Conservation (phyloP, 2,329 filamentous ascomycete species). For the Volutella citrinella region DNA sequence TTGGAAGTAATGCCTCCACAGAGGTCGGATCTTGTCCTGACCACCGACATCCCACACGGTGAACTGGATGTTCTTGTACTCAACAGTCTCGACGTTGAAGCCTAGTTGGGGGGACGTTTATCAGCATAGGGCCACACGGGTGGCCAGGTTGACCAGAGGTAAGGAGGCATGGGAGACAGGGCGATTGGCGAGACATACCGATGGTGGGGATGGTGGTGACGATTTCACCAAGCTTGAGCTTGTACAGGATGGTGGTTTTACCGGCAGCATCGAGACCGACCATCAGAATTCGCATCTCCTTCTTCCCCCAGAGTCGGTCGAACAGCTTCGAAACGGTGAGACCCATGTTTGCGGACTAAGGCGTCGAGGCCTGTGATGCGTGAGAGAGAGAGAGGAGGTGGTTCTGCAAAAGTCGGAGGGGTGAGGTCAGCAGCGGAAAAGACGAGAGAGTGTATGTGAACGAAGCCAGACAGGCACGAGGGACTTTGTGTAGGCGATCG, state of each 20-base stretch:
- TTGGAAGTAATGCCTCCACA: conserved; percentile 99
- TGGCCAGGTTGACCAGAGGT: conserved; percentile 2
- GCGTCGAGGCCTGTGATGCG: conserved; percentile 29
- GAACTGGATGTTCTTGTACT: conserved; percentile 99
- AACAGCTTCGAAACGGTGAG: conserved; percentile 96
- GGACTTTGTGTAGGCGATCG: conserved; percentile 12
- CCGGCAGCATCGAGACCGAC: conserved; percentile 98
- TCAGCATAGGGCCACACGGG: no score
- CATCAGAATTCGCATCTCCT: conserved; percentile 99
- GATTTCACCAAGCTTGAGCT: conserved; percentile 99
- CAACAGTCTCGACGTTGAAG: conserved; percentile 99
- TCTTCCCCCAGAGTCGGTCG: conserved; percentile 96
- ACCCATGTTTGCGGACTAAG: conserved; percentile 79
- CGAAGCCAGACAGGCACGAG: conserved; percentile 14
- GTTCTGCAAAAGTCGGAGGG: conserved; percentile 17
- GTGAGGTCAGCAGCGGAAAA: conserved; percentile 16
- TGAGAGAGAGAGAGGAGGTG: conserved; percentile 24
- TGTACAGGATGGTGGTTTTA: conserved; percentile 99
- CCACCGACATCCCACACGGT: conserved; percentile 99
- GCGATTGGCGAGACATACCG: no score
- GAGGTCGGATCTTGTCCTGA: conserved; percentile 99
- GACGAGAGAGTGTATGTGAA: conserved; percentile 10
- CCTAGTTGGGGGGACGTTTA: conserved; percentile 54
- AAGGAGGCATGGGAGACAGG: no score
- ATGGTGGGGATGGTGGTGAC: conserved; percentile 99